Evolutionary conservation across 495 filamentous ascomycete species (phyloP).

Genomic region (Pseudotulostoma volvatum): DNA sequence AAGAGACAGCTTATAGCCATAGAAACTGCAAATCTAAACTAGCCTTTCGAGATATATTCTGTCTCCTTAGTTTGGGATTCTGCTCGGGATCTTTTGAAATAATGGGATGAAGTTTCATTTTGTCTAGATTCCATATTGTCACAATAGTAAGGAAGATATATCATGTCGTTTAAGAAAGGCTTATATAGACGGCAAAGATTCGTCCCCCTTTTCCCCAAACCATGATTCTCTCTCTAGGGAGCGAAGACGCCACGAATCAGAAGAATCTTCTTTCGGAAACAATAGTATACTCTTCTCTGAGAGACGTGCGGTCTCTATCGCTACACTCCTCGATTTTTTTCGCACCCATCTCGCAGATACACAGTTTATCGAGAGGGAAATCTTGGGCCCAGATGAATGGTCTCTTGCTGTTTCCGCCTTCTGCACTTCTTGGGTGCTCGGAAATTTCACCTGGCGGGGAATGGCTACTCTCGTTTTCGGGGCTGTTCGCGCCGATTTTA

Average conservation of each 20-base stretch:
- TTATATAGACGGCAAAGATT: too few relatives aligned
- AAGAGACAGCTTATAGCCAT: too few relatives aligned
- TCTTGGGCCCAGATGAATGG: slow-evolving; percentile 44
- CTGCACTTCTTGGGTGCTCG: not conserved
- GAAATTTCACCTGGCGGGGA: not conserved
- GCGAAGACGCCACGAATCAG: not conserved
- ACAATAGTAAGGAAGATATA: too few relatives aligned
- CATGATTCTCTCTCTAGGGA: too few relatives aligned
- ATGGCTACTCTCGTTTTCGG: not conserved
- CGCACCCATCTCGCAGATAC: slow-evolving; percentile 67
- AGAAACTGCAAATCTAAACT: too few relatives aligned
- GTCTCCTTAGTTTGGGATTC: too few relatives aligned
- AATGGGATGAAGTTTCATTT: too few relatives aligned
- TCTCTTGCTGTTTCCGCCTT: not conserved
- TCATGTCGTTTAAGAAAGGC: too few relatives aligned
- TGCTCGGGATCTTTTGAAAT: too few relatives aligned
- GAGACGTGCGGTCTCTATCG: slow-evolving; percentile 15
- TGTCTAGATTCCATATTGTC: too few relatives aligned
- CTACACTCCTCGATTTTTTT: slow-evolving; percentile 32
- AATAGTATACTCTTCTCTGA: slow-evolving; percentile 28
- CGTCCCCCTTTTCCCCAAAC: too few relatives aligned
- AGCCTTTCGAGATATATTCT: too few relatives aligned
- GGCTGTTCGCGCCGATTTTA: not conserved
- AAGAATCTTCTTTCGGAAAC: slow-evolving; percentile 21
- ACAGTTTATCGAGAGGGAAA: slow-evolving; percentile 43